Evolutionary conservation across 306 rosid genomes (phyloP), one percentile per base, ranked within the genome.

Genomic region (Quercus robur): DNA sequence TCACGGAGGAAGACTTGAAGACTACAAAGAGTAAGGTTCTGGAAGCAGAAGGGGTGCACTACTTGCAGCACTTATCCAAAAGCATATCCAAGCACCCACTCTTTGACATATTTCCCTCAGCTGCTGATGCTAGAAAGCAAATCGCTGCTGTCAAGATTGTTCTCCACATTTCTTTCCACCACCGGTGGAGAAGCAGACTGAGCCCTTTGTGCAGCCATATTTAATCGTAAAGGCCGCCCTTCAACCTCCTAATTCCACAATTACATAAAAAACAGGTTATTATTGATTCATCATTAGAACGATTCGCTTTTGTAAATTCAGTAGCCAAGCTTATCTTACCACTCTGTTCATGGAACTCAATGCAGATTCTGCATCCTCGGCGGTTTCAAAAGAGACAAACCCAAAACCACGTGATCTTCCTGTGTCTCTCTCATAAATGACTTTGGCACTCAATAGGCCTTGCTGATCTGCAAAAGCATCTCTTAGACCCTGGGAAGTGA

Each of bases 381-480:
- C 87, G 28, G 94, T 91, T 82, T 91, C 80, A 14, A 95, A 95
- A n/a, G 94, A 80, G 57, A 95, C 91, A 31, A 95, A 95, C 5
- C 99, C 99, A 5, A 87, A 95, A 35, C 99, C 99, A 54, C 93
- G 88, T 68, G 96, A 90, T 80, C 94, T 89, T 86, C 97, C 93
- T 2, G 83, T 85, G 58, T 81, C 86, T 87, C 86, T 91, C 86
- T 95, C 97, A 78, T 93, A 91, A 69, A 91, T 80, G 79, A 95
- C 90, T 81, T 90, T 93, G 75, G 99, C 97, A 77, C 98, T 80
- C 91, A 95, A 78, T 55, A 93, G 5, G 62, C 99, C 98, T 19
- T 87, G 98, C 84, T 84, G 98, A 28, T 61, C 83, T 73, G 84
- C 96, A 82, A 95, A 93, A 70, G 91, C 98, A 38, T 91, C 97